Evolutionary conservation across 257 asterid species (phyloP), one percentile per base, ranked within the genome.

Genomic region (Solanum paucissectum): DNA sequence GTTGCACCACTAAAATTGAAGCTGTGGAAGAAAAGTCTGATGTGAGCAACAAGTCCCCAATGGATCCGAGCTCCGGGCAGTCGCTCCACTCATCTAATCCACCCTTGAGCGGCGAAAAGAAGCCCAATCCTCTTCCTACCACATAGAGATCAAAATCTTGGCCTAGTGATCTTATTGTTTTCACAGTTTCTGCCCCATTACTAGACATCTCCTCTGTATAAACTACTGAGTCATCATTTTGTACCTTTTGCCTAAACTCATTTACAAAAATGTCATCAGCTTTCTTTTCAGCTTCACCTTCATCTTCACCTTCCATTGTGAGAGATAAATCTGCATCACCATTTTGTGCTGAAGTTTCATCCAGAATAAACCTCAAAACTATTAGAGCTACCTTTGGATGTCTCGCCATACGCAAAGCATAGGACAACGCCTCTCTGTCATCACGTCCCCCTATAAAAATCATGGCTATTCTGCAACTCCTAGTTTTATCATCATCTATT

Each of bases 71-170:
- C 72, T 87, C 91, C 5, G 89, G 91, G 89, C 75, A 87, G 37
- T 89, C 91, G 33, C 85, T 87, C 91, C 91, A 89, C 27, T 87
- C 91, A 34, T 87, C 91, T 34, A 89, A 79, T 23, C 91, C 89
- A 18, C 87, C 86, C 5, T 83, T 89, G n/a, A 89, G 62, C n/a
- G 84, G 88, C n/a, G 91, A 87, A 20, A 74, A 64, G 84, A 66
- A 85, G 7, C 87, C 82, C 38, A 84, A n/a, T 8, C 91, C 89
- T 85, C 91, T 76, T 7, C 91, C 91, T 33, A 84, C 87, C 33
- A 89, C 40, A 52, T 87, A 89, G 7, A 89, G 72, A 77, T 89
- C 89, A 42, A 73, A 87, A 68, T 38, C 88, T 29, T 76, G 88
- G 14, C 83, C 88, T 32, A 87, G 37, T 14, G 88, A 74, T 75